Conservation (phyloP, 176 grass and related monocot species). For the Zea luxurians region DNA sequence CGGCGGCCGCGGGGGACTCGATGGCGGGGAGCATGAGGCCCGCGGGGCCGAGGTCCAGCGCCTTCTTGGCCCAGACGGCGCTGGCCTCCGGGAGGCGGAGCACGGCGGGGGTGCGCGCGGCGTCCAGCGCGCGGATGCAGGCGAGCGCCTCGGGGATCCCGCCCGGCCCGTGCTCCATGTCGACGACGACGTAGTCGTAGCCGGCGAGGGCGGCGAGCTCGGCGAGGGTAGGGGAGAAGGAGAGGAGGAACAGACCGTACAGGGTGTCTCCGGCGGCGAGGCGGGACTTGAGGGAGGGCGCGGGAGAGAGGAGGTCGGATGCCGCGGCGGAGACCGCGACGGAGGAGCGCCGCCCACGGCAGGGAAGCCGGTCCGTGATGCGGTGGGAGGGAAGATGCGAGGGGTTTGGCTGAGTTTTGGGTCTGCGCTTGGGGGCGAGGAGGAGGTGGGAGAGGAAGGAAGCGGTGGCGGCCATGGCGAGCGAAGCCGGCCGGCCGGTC, state of each 20-base stretch:
- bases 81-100: slow-evolving; percentile 71
- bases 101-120: slow-evolving; percentile 59
- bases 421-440: slow-evolving; percentile 18
- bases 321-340: slow-evolving; percentile 33
- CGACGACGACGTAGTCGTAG: slow-evolving; percentile 87
- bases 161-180: slow-evolving; percentile 91
- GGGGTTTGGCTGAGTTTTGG: slow-evolving; percentile 14
- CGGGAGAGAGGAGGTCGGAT: slow-evolving; percentile 34
- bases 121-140: slow-evolving; percentile 87
- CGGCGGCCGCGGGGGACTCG: slow-evolving; percentile 54
- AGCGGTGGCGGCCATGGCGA: slow-evolving; percentile 41
- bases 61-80: slow-evolving; percentile 88
- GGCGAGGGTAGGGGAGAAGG: slow-evolving; percentile 75
- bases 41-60: slow-evolving; percentile 82
- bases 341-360: background rate
- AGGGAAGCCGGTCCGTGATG: slow-evolving; percentile 4
- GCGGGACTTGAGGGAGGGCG: slow-evolving; percentile 60
- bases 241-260: slow-evolving; percentile 88
- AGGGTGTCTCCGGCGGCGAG: slow-evolving; percentile 68
- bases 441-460: slow-evolving; percentile 37
- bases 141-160: slow-evolving; percentile 74
- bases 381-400: slow-evolving; percentile 20
- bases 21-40: slow-evolving; percentile 81
- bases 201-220: slow-evolving; percentile 83
- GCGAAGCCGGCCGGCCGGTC: slow-evolving; percentile 24